Conservation (phyloP, 169 alveolate species). For the Plasmodium billcollinsi region DNA sequence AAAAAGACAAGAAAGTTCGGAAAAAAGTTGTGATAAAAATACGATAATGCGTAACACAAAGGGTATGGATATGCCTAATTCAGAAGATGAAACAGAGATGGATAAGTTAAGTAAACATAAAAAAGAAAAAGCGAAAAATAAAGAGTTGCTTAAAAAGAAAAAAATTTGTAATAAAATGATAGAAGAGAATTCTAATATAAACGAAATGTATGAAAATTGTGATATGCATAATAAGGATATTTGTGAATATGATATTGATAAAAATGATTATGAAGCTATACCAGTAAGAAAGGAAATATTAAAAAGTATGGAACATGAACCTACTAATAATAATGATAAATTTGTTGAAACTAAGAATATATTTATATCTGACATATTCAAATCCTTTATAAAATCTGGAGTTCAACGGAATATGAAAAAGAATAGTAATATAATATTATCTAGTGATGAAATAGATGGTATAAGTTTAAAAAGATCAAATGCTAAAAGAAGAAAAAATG, state of each 20-base stretch:
- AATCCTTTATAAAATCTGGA: slow-evolving; percentile 44
- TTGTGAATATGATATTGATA: neutral
- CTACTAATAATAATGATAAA: neutral
- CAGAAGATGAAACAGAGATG: neutral
- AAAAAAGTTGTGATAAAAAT: neutral
- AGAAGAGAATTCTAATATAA: too few species aligned
- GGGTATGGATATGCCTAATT: neutral
- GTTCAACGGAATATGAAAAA: neutral
- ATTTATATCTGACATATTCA: slow-evolving; percentile 26
- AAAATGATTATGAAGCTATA: neutral
- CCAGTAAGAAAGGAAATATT: neutral
- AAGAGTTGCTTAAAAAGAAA: neutral
- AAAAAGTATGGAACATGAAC: neutral
- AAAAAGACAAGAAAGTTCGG: slow-evolving; percentile 21
- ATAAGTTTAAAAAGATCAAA: neutral
- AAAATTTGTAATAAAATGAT: too few species aligned
- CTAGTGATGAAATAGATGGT: slow-evolving; percentile 6
- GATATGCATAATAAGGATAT: too few species aligned
- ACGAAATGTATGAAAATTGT: too few species aligned
- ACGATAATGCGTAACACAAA: neutral
- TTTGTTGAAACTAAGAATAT: slow-evolving; percentile 19
- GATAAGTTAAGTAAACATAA: neutral
- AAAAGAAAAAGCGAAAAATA: neutral
- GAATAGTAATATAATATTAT: neutral
- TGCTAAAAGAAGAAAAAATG: slow-evolving; percentile 1